Conservation (phyloP, 192 early-diverging fungal species). For the Backusella macrospora region DNA sequence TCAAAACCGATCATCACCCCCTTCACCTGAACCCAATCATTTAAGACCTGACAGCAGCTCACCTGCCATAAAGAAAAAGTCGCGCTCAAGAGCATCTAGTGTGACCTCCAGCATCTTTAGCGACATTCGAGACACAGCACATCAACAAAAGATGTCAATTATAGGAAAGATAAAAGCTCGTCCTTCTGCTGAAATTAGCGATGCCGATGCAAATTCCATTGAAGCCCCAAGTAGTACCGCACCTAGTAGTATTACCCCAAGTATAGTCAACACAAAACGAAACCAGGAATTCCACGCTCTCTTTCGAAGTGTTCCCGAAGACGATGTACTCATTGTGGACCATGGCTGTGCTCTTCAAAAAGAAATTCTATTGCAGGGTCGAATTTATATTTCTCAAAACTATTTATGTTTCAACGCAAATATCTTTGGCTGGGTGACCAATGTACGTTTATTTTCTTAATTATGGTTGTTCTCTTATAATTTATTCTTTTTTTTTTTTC, state of each 20-base stretch:
- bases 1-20: slow-evolving; percentile 5
- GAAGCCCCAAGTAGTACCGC: slow-evolving; percentile 21
- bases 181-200: slow-evolving; percentile 13
- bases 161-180: slow-evolving; percentile 5
- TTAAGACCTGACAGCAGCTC: background rate
- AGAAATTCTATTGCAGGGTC: slow-evolving; percentile 86
- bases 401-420: slow-evolving; percentile 85
- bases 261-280: slow-evolving; percentile 45
- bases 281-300: slow-evolving; percentile 57
- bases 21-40: background rate
- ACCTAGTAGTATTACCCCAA: slow-evolving; percentile 15
- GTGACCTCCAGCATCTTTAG: slow-evolving; percentile 14
- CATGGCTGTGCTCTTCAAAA: slow-evolving; percentile 87
- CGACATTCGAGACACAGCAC: background rate
- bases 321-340: slow-evolving; percentile 64
- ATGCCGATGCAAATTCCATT: background rate
- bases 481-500: no score
- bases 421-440: slow-evolving; percentile 90
- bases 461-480: background rate
- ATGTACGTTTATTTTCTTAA: slow-evolving; percentile 44
- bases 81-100: slow-evolving; percentile 29
- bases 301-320: slow-evolving; percentile 58
- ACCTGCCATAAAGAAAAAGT: background rate
- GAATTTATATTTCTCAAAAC: slow-evolving; percentile 80
- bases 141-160: background rate